phyloP scores from a whole-genome alignment of 257 asterid species.

The Solanum infundibuliforme region DNA sequence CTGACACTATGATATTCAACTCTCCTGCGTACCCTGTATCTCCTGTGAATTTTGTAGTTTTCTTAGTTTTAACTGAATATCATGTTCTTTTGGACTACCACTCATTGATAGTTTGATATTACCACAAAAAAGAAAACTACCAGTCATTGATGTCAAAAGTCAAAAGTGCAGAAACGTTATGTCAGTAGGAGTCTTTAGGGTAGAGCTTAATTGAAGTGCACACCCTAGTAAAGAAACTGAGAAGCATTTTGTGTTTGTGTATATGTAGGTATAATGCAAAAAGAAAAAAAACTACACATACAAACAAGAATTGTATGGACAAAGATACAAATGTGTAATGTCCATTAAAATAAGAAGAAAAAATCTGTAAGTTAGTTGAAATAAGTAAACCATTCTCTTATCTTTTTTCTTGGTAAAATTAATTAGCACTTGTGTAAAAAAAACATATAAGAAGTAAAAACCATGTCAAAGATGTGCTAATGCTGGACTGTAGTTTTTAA shows the following conservation, averaged over 20 bases:
- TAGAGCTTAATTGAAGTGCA: neutral
- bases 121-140: neutral
- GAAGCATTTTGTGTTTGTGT: neutral
- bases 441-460: neutral
- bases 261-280: neutral
- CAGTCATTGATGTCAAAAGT: neutral
- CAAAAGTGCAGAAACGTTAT: neutral
- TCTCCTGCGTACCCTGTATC: neutral
- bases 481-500: neutral
- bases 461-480: neutral
- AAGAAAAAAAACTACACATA: neutral
- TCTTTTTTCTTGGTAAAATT: neutral
- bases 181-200: neutral
- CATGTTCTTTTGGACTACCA: neutral
- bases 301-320: neutral
- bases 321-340: neutral
- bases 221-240: neutral
- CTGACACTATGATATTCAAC: neutral
- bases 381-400: neutral
- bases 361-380: neutral
- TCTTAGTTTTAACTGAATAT: neutral
- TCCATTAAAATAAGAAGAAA: neutral
- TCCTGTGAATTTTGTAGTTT: neutral
- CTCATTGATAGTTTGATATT: neutral
- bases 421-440: neutral